Percentiles rank a stretch among this genome's conserved stretches.
Conservation (phyloP, 2,329 filamentous ascomycete species). For the Sordariomycetes sp. region DNA sequence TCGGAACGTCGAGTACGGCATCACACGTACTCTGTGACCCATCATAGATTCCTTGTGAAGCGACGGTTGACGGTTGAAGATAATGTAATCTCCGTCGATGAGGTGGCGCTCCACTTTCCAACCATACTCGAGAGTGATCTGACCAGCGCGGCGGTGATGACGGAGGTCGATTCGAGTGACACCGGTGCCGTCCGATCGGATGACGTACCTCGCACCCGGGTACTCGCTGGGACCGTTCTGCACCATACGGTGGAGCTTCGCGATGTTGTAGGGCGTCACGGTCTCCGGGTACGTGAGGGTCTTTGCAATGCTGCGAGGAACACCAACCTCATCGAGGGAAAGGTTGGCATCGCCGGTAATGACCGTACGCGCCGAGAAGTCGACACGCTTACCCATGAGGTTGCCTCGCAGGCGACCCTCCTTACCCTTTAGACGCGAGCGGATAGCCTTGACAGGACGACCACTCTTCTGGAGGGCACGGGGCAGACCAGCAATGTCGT, state of each 20-base stretch:
- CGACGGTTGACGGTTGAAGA: conserved; percentile 99
- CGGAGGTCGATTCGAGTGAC: conserved; percentile 71
- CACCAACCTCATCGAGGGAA: conserved; percentile 93
- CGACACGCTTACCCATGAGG: conserved; percentile 98
- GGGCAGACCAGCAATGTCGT: conserved; percentile 92
- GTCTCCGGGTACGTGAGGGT: conserved; percentile 95
- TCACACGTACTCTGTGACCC: conserved; percentile 93
- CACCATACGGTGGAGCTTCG: conserved; percentile 79
- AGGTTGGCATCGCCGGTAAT: conserved; percentile 98
- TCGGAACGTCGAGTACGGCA: conserved; percentile 98
- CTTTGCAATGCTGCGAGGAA: conserved; percentile 84
- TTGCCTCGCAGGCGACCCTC: conserved; percentile 96
- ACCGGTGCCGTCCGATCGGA: conserved; percentile 74
- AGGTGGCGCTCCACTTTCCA: conserved; percentile 99
- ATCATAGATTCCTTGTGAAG: conserved; percentile 99
- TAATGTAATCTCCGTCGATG: conserved; percentile 91
- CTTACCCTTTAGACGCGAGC: conserved; percentile 96
- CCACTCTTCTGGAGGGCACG: conserved; percentile 95
- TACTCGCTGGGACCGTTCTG: conserved; percentile 91
- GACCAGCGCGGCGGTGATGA: conserved; percentile 79
- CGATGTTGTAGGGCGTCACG: conserved; percentile 96
- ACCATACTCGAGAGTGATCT: conserved; percentile 83
- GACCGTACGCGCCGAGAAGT: conserved; percentile 98
- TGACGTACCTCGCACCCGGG: conserved; percentile 92
- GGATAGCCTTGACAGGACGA: conserved; percentile 90